Percentiles rank a stretch among this genome's conserved stretches.
phyloP scores from a whole-genome alignment of 2,329 filamentous ascomycete species.

The Pseudopyrenochaeta lycopersici region DNA sequence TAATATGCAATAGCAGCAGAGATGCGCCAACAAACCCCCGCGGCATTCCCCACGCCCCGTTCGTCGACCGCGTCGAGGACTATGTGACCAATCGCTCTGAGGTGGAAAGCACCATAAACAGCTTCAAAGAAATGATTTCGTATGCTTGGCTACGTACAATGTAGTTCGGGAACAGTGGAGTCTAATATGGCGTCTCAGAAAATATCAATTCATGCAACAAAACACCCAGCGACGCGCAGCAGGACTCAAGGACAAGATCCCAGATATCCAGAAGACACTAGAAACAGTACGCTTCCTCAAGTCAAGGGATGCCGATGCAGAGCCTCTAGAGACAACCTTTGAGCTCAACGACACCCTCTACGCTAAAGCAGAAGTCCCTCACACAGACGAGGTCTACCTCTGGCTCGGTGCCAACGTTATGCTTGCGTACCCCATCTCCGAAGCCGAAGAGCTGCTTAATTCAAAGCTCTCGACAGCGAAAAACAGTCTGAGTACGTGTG shows the following conservation, averaged over 20 bases:
- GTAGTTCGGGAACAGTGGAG: background rate
- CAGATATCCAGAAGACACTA: slow-evolving; percentile 94
- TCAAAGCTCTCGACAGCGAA: slow-evolving; percentile 83
- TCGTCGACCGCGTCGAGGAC: slow-evolving; percentile 88
- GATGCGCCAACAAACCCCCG: slow-evolving; percentile 74
- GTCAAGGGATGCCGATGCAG: slow-evolving; percentile 72
- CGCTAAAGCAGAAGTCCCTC: slow-evolving; percentile 82
- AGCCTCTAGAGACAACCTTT: slow-evolving; percentile 89
- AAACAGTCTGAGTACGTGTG: slow-evolving; percentile 82
- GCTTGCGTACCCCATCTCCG: slow-evolving; percentile 90
- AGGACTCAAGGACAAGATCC: slow-evolving; percentile 92
- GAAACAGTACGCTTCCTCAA: slow-evolving; percentile 90
- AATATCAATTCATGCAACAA: slow-evolving; percentile 99
- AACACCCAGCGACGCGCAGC: slow-evolving; percentile 85
- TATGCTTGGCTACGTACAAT: slow-evolving; percentile 52
- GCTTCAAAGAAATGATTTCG: slow-evolving; percentile 94
- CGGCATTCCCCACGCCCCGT: slow-evolving; percentile 74
- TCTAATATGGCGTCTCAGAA: slow-evolving; percentile 63
- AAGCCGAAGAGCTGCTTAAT: slow-evolving; percentile 80
- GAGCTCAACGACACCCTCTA: slow-evolving; percentile 97
- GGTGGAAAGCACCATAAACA: slow-evolving; percentile 81
- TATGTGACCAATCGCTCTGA: slow-evolving; percentile 81
- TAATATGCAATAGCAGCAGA: slow-evolving; percentile 40
- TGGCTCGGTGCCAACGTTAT: slow-evolving; percentile 99
- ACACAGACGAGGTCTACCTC: slow-evolving; percentile 90